Base-by-base conservation (phyloP, 83 land plant genomes). In the Diphasiastrum complanatum region DNA sequence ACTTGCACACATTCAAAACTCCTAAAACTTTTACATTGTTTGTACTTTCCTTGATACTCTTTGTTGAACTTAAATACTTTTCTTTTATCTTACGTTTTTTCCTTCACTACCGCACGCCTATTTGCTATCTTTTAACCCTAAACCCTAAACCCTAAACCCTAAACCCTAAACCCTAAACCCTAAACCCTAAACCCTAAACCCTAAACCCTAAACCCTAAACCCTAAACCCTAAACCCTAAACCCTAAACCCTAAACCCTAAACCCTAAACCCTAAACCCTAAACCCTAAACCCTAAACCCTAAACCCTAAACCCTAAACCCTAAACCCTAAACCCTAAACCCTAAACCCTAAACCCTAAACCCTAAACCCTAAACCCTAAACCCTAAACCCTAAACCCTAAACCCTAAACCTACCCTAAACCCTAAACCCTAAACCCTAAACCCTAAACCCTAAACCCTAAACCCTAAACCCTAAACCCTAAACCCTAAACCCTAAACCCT, bases 391-490 rank as follows among this genome's bases (percentile, higher is more conserved):
- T 61, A 69, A 67, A 61, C 76, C 76, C 76, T 69, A 61, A 67
- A 69, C 75, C 74, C 77, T 75, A 69, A 67, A 69, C 75, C n/a
- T n/a, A n/a, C n/a, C 77, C 74, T 74, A 69, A 68, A 69, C 76
- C 76, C 73, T 73, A 67, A 74, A 60, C 76, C 78, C 63, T 54
- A 63, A 74, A 54, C 63, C 75, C 64, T 54, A 65, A 57, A 49
- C 71, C 68, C 16, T 8, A 41, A 41, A 47, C 75, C 63, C 71
- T 47, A 65, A 72, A 26, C 64, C 70, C 66, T 48, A 68, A 73
- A 45, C 75, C 73, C 54, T 69, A 69, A 67, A 63, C 71, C 71
- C 32, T 67, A 49, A 74, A 69, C 72, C 77, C 75, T 68, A 67
- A 74, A 69, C 65, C 77, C 76, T 74, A 74, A 74, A 74, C 74